Evolutionary conservation across 1,139 yeast species (phyloP).

Genomic region (Saccharomyces hybrid): DNA sequence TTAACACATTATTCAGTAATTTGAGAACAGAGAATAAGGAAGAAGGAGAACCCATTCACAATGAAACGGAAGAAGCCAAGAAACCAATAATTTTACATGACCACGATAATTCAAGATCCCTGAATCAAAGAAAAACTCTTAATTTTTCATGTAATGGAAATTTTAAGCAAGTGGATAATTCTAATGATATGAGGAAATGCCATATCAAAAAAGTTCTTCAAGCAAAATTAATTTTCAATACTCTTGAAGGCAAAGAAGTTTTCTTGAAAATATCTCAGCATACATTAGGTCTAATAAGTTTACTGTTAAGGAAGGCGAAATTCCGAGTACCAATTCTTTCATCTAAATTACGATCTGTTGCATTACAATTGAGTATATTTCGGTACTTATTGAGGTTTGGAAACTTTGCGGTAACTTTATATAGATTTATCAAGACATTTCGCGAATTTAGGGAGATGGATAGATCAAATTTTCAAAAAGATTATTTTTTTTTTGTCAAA

Average conservation of each 20-base stretch:
- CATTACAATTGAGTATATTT: conserved; percentile 48
- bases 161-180: background rate
- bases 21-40: background rate
- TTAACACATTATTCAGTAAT: background rate
- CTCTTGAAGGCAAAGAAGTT: background rate
- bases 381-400: conserved; percentile 69
- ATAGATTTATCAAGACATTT: background rate
- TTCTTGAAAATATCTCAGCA: background rate
- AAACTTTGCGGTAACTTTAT: conserved; percentile 42
- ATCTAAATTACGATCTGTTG: conserved; percentile 24
- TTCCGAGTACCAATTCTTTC: background rate
- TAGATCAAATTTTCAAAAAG: background rate
- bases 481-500: background rate
- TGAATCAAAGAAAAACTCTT: background rate
- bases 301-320: background rate
- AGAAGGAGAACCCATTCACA: background rate
- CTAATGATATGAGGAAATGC: background rate
- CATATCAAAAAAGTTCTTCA: background rate
- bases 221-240: background rate
- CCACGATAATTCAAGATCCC: background rate
- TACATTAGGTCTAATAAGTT: background rate
- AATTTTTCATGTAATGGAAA: background rate
- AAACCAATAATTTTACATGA: background rate
- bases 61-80: background rate
- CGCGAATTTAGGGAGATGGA: background rate